Conservation (phyloP, 2,329 filamentous ascomycete genomes). For the Neopestalotiopsis rosae region DNA sequence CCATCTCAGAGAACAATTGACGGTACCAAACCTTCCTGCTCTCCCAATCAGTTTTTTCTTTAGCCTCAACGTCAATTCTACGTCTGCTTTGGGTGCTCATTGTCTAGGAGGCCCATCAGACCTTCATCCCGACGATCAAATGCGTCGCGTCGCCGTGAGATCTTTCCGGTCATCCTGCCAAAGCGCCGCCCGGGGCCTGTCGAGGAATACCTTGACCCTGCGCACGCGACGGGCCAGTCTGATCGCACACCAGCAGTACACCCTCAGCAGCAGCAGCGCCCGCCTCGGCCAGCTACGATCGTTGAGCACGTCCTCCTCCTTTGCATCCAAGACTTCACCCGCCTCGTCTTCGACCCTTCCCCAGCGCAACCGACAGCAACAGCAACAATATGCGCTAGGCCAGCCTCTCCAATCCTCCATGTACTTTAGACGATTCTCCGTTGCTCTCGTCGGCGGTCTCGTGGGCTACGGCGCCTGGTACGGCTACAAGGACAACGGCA, state of each 20-base stretch:
- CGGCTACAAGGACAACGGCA: conserved; percentile 60
- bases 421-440: conserved; percentile 72
- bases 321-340: conserved; percentile 32
- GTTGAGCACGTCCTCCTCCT: conserved; percentile 38
- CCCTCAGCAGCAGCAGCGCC: conserved; percentile 36
- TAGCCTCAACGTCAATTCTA: not conserved
- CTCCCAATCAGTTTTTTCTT: not conserved
- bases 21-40: not conserved
- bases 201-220: conserved; percentile 46
- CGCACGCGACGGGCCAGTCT: conserved; percentile 32
- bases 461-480: conserved; percentile 82
- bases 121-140: conserved; percentile 46
- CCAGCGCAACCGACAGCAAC: conserved; percentile 35
- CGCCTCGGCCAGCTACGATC: conserved; percentile 20
- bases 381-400: conserved; percentile 43
- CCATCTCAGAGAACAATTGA: not conserved
- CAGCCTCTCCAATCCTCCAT: conserved; percentile 71
- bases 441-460: conserved; percentile 71
- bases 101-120: conserved; percentile 13
- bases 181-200: conserved; percentile 64
- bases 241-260: conserved; percentile 45
- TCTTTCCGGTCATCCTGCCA: conserved; percentile 72
- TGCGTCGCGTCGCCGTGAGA: conserved; percentile 76
- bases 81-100: conserved; percentile 6
- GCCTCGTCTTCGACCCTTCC: conserved; percentile 30